Evolutionary conservation across 1,284 basidiomycete species (phyloP).

Genomic region (Rhodotorula glutinis): DNA sequence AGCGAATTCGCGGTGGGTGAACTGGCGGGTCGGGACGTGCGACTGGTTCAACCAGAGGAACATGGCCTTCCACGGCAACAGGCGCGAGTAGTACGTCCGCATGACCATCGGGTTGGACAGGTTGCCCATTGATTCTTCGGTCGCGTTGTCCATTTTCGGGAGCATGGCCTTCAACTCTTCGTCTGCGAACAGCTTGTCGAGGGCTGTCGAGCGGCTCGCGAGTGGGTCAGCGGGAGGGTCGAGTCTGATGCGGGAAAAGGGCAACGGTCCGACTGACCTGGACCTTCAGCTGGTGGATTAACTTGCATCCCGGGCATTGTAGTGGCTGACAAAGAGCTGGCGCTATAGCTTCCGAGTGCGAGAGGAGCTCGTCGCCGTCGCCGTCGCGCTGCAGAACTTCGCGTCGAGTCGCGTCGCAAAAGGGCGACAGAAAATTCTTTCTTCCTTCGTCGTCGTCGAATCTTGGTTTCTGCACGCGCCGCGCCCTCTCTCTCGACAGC

Average conservation of each 20-base stretch:
- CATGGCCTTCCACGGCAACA: conserved; percentile 92
- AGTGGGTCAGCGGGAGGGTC: neutral
- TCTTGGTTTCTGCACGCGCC: no score
- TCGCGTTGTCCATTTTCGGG: conserved; percentile 18
- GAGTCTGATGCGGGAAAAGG: neutral
- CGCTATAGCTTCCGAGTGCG: no score
- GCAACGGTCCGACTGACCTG: conserved; percentile 8
- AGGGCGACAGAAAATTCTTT: no score
- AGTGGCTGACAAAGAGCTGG: neutral
- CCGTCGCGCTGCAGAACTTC: no score
- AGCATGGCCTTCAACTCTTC: conserved; percentile 18
- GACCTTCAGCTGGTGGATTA: conserved; percentile 2
- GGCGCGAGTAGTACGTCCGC: conserved; percentile 82
- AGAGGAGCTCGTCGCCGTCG: neutral
- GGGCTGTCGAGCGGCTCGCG: conserved; percentile 10
- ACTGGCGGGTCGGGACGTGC: conserved; percentile 64
- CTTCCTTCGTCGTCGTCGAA: no score
- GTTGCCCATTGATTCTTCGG: conserved; percentile 41
- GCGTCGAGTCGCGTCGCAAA: neutral
- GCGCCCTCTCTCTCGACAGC: no score
- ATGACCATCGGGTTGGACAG: conserved; percentile 64
- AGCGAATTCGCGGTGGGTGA: conserved; percentile 93
- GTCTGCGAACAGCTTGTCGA: conserved; percentile 34
- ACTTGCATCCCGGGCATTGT: conserved; percentile 11
- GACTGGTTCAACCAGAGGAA: conserved; percentile 95